Percentiles rank a stretch among this genome's conserved stretches.
These are phyloP conservation scores for Rhododendron simsii DNA, from an alignment of 148 eudicot genomes.

Conservation along the genomic window DNA sequence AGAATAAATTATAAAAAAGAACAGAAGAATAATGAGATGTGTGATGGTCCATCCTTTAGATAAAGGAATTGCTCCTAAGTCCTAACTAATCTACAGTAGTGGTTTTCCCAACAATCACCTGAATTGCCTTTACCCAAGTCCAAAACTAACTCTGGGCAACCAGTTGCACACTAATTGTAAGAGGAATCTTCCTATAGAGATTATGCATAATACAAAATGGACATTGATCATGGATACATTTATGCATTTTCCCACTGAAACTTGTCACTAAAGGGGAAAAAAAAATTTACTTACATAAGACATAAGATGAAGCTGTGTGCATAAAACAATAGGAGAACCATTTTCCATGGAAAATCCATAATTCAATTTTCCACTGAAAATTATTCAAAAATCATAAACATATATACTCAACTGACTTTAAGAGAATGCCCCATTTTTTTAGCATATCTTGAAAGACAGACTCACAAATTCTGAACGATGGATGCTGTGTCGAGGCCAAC, in stretches of 20 bases:
- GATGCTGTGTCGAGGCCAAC: constrained; percentile 79
- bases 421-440: not conserved
- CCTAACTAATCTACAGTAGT: not conserved
- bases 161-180: not conserved
- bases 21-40: not conserved
- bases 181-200: not conserved
- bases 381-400: not conserved
- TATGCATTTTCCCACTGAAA: not conserved
- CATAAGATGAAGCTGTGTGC: not conserved
- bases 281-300: not conserved
- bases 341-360: not conserved
- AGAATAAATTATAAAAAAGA: not conserved
- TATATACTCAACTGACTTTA: not conserved
- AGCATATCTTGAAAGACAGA: not conserved
- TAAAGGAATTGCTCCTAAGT: not conserved
- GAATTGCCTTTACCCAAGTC: not conserved
- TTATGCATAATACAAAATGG: not conserved
- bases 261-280: not conserved
- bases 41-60: not conserved
- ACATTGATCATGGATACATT: not conserved
- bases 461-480: constrained; percentile 83
- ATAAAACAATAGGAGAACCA: constrained; percentile 1
- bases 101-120: not conserved
- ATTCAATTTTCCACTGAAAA: not conserved
- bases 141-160: not conserved